Percentiles rank a stretch among this genome's conserved stretches.
Evolutionary conservation across 352 stramenopile species (phyloP).

Genomic region (Discostella stelligera): DNA sequence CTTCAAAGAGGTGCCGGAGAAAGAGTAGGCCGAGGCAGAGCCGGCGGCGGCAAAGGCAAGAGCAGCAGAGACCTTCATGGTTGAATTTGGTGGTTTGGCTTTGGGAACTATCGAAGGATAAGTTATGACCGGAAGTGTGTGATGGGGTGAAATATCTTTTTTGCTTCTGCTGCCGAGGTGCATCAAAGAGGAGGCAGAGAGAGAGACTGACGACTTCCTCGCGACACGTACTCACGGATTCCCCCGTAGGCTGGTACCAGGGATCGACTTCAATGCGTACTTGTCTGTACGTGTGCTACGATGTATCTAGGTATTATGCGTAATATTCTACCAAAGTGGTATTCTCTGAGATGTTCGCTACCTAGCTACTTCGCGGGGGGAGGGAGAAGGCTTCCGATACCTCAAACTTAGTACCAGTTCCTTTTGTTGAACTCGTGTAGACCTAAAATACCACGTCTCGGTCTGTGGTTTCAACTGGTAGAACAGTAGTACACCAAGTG

Average conservation of each 20-base stretch:
- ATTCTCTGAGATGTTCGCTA: too few species aligned
- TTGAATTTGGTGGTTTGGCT: conserved; percentile 6
- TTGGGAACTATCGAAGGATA: conserved; percentile 21
- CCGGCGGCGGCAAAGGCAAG: conserved; percentile 37
- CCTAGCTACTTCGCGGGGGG: too few species aligned
- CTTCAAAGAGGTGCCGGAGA: conserved; percentile 76
- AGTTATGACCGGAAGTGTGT: background rate
- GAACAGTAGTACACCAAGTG: too few species aligned
- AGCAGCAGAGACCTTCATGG: conserved; percentile 51
- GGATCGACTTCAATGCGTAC: background rate
- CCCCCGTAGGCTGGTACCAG: conserved; percentile 1
- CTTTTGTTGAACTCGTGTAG: too few species aligned
- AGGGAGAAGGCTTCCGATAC: too few species aligned
- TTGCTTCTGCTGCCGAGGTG: too few species aligned
- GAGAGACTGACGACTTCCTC: background rate
- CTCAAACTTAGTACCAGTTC: too few species aligned
- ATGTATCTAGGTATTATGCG: too few species aligned
- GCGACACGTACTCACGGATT: conserved; percentile 9
- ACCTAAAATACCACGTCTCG: too few species aligned
- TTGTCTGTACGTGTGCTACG: background rate
- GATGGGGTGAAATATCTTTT: too few species aligned
- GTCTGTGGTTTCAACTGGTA: too few species aligned
- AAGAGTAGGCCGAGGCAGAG: conserved; percentile 60
- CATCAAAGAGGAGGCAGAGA: background rate
- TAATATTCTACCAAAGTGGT: too few species aligned